Percentiles rank a stretch among this genome's conserved stretches.
Evolutionary conservation across 2,329 filamentous ascomycete species (phyloP).

Genomic region (Pseudogymnoascus sp.): DNA sequence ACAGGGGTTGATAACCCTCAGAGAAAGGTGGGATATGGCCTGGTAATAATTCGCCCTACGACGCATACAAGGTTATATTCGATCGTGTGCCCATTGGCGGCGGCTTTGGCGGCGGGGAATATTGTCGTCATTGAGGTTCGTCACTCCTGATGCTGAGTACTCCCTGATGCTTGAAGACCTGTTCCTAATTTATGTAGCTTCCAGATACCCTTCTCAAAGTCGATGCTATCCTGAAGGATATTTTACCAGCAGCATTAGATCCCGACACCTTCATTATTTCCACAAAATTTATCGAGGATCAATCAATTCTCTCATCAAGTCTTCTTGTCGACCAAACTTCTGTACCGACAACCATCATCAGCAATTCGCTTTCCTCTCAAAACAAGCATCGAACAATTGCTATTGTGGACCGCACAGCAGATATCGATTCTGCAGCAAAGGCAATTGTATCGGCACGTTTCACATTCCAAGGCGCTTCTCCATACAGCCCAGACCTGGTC

Average conservation of each 20-base stretch:
- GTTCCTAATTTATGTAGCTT: conserved; percentile 10
- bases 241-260: conserved; percentile 36
- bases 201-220: conserved; percentile 26
- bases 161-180: background rate
- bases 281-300: conserved; percentile 19
- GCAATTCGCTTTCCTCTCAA: conserved; percentile 28
- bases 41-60: conserved; percentile 40
- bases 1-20: conserved; percentile 31
- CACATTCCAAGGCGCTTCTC: conserved; percentile 44
- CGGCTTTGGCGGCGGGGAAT: conserved; percentile 42
- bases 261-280: conserved; percentile 40
- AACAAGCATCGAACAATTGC: conserved; percentile 38
- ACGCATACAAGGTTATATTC: conserved; percentile 41
- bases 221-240: conserved; percentile 31
- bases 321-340: conserved; percentile 12
- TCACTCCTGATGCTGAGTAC: background rate
- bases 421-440: conserved; percentile 44
- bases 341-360: background rate
- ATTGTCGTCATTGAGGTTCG: conserved; percentile 41
- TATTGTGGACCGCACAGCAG: conserved; percentile 51
- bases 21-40: conserved; percentile 30
- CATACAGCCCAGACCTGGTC: conserved; percentile 54
- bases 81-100: conserved; percentile 33
- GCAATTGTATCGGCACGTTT: conserved; percentile 46
- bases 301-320: conserved; percentile 17